Evolutionary conservation across 1,284 basidiomycete genomes (phyloP).

Genomic region (Cryptococcus sp.): DNA sequence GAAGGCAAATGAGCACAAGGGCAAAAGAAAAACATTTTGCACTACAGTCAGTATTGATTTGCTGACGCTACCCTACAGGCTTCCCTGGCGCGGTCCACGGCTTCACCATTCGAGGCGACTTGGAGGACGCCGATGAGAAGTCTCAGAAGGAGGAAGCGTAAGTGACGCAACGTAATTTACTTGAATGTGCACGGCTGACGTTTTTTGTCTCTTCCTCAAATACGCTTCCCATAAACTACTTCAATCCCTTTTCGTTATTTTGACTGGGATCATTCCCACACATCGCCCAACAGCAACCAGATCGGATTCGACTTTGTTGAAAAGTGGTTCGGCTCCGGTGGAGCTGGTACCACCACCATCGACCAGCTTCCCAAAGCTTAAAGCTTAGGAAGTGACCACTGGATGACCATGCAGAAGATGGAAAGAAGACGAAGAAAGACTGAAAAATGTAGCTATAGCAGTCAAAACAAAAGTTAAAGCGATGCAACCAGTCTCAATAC

Average conservation of each 20-base stretch:
- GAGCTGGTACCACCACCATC: background rate
- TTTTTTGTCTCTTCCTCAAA: background rate
- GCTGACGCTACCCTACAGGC: constrained; percentile 1
- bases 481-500: background rate
- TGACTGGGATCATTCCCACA: background rate
- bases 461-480: too few species aligned
- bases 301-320: constrained; percentile 10
- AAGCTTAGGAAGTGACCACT: too few species aligned
- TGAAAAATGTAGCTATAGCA: background rate
- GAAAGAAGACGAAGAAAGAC: background rate
- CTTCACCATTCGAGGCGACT: constrained; percentile 60
- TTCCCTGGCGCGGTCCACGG: constrained; percentile 63
- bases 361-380: background rate
- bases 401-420: background rate
- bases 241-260: background rate
- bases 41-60: background rate
- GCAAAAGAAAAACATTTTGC: background rate
- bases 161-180: background rate
- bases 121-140: constrained; percentile 38
- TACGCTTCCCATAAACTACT: too few species aligned
- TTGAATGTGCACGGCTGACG: background rate
- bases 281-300: constrained; percentile 7
- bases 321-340: constrained; percentile 13
- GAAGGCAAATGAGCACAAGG: too few species aligned
- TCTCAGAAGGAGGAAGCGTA: constrained; percentile 62